Base-by-base conservation (phyloP, 31 red algal species). In the Pterothamnion heteromorphum region DNA sequence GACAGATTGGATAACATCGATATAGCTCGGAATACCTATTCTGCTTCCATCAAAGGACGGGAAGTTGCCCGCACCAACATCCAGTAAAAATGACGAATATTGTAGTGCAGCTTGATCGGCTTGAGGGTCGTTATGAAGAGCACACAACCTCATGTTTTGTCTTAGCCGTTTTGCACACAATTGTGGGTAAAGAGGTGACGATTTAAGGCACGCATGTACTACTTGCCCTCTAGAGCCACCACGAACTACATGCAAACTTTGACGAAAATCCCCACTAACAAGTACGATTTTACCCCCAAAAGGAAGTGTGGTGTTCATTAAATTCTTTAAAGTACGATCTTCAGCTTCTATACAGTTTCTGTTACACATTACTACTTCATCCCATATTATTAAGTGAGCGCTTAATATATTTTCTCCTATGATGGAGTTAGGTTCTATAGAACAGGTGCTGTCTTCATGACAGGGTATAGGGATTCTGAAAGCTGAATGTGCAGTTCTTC, bases 261-360 rank as follows among this genome's bases (percentile, higher is more conserved):
- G 36, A 5, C 23, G 3, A 21, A 92, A 82, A 3, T 2, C 38
- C 38, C 38, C 90, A 30, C 1, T 44, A 9, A 82, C 21, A 14
- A 83, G 32, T n/a, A 92, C 0, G 43, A 1, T 44, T 21, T 92
- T 92, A 3, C 39, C 31, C 28, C 74, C 74, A 82, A 92, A 92
- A 1, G 23, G 74, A 34, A 82, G 1, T 3, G 4, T 5, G 20
- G 1, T 28, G 1, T 36, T 3, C 4, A 27, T 82, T 1, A 43
- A 1, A 83, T 92, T 0, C 0, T 30, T 4, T 2, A 92, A 71
- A n/a, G 74, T 43, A 24, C 31, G 5, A 9, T 80, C 36, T 1
- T 74, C 72, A 27, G 90, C 37, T 44, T 92, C 36, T 5, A 92
- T 36, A 5, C 41, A 38, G 90, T 81, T 22, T 44, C 72, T 0